Base-by-base conservation (phyloP, 148 eudicot species). In the Polygonum aviculare region DNA sequence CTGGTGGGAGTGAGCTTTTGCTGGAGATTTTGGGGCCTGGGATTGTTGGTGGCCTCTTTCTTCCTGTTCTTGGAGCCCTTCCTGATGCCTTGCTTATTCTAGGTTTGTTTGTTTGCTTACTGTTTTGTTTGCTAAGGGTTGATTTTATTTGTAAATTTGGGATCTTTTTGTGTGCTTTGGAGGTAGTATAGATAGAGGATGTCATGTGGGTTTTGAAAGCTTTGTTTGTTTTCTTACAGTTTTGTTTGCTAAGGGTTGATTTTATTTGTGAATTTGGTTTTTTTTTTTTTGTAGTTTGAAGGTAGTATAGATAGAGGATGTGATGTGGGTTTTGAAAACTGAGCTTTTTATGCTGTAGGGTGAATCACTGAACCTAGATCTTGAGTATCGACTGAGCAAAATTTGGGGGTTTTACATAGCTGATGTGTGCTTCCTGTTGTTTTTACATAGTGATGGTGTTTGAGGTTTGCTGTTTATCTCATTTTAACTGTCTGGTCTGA, bases 11-110 rank as follows among this genome's bases (percentile, higher is more conserved):
- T 76, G 98, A 93, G 79, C 84, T 91, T 18, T 79, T 95, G 88
- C 79, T 95, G 63, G 91, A 95, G 84, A 89, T 92, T 76, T 78
- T 92, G 15, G 98, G 99, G 0, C 99, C 99, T 5, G 99, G 99
- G 4, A 79, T 95, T 63, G 71, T 95, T 75, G 99, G 97, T 10
- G 99, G 97, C 0, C 83, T 92, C 6, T 88, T 92, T 67, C 89
- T 95, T 41, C 98, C 98, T 10, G 69, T 91, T 44, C 97, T 95
- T 73, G 97, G 99, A 7, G 96, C 97, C 72, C 88, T 95, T 63
- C 99, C 99, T 55, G 99, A 95, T 82, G 99, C 97, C 67, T 78
- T 95, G 91, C 93, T 95, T 70, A 90, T 95, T 54, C 84, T 92
- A 7, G 99, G 99, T 95, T 84, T 57, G 70, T 65, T 65, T 65